phyloP scores from a whole-genome alignment of 2,329 filamentous ascomycete species.

The Didymella keratinophila region DNA sequence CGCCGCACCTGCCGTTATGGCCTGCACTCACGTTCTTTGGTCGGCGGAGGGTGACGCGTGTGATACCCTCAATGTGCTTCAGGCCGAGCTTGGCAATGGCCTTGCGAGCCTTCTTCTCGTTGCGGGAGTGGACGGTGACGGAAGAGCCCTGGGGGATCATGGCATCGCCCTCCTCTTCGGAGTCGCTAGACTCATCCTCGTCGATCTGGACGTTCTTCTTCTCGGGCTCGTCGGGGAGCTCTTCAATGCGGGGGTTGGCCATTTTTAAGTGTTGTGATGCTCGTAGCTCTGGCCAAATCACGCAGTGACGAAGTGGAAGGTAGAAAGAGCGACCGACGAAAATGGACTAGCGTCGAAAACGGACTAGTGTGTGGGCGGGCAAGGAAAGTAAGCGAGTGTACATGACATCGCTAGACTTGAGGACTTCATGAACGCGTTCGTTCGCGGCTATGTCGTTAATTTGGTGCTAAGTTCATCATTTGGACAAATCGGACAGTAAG shows the following conservation, averaged over 20 bases:
- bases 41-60: slow-evolving; percentile 94
- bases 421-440: background rate
- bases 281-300: slow-evolving; percentile 19
- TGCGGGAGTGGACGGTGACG: slow-evolving; percentile 94
- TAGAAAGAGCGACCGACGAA: slow-evolving; percentile 2
- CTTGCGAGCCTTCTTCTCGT: slow-evolving; percentile 99
- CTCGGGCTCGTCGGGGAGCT: slow-evolving; percentile 87
- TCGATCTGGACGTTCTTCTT: slow-evolving; percentile 80
- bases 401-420: slow-evolving; percentile 15
- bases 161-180: slow-evolving; percentile 72
- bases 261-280: slow-evolving; percentile 65
- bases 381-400: slow-evolving; percentile 35
- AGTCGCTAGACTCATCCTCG: slow-evolving; percentile 75
- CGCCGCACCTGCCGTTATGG: slow-evolving; percentile 27
- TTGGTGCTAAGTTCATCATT: background rate
- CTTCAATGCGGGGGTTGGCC: slow-evolving; percentile 98
- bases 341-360: no score
- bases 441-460: background rate
- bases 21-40: slow-evolving; percentile 91
- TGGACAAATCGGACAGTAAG: background rate
- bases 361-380: slow-evolving; percentile 35
- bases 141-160: slow-evolving; percentile 83
- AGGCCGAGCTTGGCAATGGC: slow-evolving; percentile 98
- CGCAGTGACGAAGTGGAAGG: slow-evolving; percentile 9
- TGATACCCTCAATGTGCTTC: slow-evolving; percentile 96